phyloP scores from a whole-genome alignment of 768 basidiomycete species.

The Trametes gibbosa region DNA sequence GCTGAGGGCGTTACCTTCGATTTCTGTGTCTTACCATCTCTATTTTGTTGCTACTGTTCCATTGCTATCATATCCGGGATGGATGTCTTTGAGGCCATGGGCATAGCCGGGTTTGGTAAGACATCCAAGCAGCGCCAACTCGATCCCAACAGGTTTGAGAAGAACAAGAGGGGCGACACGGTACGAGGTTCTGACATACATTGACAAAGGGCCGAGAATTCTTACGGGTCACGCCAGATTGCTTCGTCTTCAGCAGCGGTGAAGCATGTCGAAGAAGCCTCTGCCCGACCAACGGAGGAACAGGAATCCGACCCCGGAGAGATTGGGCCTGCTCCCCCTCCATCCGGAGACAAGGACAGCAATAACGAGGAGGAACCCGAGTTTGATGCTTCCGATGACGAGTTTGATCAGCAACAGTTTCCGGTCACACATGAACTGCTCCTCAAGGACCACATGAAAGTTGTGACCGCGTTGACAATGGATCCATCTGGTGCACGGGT shows the following conservation, averaged over 20 bases:
- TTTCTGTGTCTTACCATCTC: background rate
- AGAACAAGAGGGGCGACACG: slow-evolving; percentile 56
- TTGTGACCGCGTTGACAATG: slow-evolving; percentile 86
- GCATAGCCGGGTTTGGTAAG: slow-evolving; percentile 83
- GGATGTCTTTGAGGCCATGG: slow-evolving; percentile 80
- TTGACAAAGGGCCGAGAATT: background rate
- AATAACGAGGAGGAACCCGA: slow-evolving; percentile 29
- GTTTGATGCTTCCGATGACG: slow-evolving; percentile 43
- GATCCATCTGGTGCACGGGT: slow-evolving; percentile 95
- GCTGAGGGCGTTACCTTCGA: background rate
- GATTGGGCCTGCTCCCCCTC: slow-evolving; percentile 25
- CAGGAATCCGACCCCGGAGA: slow-evolving; percentile 28
- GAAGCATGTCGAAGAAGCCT: background rate
- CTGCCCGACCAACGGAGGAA: slow-evolving; percentile 18
- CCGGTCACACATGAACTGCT: slow-evolving; percentile 89
- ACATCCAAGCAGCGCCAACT: slow-evolving; percentile 60
- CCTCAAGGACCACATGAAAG: slow-evolving; percentile 95
- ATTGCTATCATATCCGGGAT: slow-evolving; percentile 46
- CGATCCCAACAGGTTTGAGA: slow-evolving; percentile 78
- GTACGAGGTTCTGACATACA: slow-evolving; percentile 10
- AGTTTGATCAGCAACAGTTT: slow-evolving; percentile 59
- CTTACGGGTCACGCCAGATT: background rate
- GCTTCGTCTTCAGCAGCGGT: slow-evolving; percentile 3
- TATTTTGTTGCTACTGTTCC: no score
- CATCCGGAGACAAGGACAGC: background rate